A percentile compares a stretch with the other conserved stretches of the same genome.
phyloP scores from a whole-genome alignment of 2,329 filamentous ascomycete genomes.

The Cercospora sp. region DNA sequence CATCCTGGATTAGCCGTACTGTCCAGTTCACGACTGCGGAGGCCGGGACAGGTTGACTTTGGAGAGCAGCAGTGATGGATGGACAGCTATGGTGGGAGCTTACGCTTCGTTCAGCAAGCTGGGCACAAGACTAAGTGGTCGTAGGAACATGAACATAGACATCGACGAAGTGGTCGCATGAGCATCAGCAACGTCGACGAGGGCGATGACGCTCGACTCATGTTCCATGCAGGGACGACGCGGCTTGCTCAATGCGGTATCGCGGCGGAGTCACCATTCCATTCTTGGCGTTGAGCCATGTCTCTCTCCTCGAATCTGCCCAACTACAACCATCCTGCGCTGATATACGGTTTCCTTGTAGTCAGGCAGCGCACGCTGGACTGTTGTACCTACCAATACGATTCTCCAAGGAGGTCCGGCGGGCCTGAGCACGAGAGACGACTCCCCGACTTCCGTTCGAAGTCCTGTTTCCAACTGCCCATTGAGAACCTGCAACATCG shows the following conservation, averaged over 20 bases:
- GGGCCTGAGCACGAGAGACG: too few relatives aligned
- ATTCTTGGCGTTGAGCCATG: background rate
- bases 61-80: background rate
- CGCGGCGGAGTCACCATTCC: background rate
- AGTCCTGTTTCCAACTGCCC: too few relatives aligned
- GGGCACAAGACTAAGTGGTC: background rate
- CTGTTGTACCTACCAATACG: too few relatives aligned
- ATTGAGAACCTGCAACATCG: too few relatives aligned
- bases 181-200: background rate
- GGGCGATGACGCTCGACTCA: background rate
- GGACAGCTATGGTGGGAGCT: background rate
- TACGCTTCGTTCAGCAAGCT: background rate
- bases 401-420: too few relatives aligned
- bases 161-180: background rate
- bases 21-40: background rate
- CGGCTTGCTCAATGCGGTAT: slow-evolving; percentile 5
- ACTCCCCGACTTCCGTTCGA: too few relatives aligned
- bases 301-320: too few relatives aligned
- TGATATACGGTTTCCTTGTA: too few relatives aligned
- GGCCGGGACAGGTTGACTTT: background rate
- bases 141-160: background rate
- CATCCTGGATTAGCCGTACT: slow-evolving; percentile 54
- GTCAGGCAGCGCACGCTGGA: too few relatives aligned
- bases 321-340: too few relatives aligned
- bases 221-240: background rate